Evolutionary conservation across 1,284 basidiomycete species (phyloP).

Genomic region (Austropuccinia psidii): DNA sequence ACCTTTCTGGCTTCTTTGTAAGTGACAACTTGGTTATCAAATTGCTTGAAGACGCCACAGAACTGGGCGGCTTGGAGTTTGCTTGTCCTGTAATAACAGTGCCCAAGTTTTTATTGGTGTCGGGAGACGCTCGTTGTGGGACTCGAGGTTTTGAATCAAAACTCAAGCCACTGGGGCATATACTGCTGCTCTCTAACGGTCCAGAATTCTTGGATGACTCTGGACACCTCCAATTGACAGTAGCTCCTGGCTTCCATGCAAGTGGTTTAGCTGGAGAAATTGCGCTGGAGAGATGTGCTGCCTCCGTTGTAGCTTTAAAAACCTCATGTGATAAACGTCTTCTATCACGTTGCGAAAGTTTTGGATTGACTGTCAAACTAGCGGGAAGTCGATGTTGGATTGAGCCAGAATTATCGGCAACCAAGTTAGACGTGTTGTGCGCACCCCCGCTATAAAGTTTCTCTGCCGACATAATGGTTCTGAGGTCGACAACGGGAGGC

Average conservation of each 20-base stretch:
- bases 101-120: not conserved
- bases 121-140: not conserved
- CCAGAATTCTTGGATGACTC: too few species aligned
- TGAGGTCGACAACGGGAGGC: not conserved
- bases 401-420: not conserved
- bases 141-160: not conserved
- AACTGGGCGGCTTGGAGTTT: conserved; percentile 3
- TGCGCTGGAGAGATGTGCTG: not conserved
- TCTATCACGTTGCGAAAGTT: conserved; percentile 32
- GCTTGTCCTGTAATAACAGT: not conserved
- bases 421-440: not conserved
- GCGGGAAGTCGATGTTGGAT: not conserved
- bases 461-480: not conserved
- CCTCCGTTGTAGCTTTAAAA: conserved; percentile 8
- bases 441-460: not conserved
- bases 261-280: not conserved
- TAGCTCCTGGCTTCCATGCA: conserved; percentile 13
- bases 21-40: not conserved
- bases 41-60: not conserved
- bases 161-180: not conserved
- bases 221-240: not conserved
- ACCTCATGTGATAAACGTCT: conserved; percentile 12
- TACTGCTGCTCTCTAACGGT: not conserved
- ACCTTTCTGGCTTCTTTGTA: not conserved
- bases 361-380: not conserved